These are phyloP conservation scores for Venturia oleaginea DNA, from an alignment of 2,329 filamentous ascomycete genomes.

Conservation along the genomic window DNA sequence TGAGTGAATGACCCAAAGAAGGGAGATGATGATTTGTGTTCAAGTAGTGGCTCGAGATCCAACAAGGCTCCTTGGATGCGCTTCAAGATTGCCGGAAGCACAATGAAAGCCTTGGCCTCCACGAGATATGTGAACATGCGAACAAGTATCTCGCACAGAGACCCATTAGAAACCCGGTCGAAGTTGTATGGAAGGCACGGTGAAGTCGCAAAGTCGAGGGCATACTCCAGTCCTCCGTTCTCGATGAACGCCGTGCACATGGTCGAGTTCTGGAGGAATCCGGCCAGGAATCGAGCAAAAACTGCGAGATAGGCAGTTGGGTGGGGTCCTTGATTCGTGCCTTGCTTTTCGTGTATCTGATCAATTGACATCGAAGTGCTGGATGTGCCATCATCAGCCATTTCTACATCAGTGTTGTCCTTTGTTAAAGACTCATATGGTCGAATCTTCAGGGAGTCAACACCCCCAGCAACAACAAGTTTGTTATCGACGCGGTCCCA, in stretches of 20 bases:
- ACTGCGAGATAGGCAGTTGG: slow-evolving; percentile 65
- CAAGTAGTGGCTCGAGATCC: slow-evolving; percentile 56
- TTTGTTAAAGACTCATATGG: not conserved
- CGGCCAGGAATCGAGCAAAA: slow-evolving; percentile 64
- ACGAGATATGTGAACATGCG: slow-evolving; percentile 68
- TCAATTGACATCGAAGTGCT: slow-evolving; percentile 23
- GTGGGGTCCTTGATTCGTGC: slow-evolving; percentile 36
- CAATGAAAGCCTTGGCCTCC: slow-evolving; percentile 70
- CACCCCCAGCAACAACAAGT: slow-evolving; percentile 9
- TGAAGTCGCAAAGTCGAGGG: slow-evolving; percentile 76
- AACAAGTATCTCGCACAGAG: slow-evolving; percentile 49
- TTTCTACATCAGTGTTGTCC: not conserved
- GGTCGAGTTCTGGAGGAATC: slow-evolving; percentile 65
- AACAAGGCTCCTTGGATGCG: slow-evolving; percentile 63
- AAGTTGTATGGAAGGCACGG: slow-evolving; percentile 56
- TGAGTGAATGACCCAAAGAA: slow-evolving; percentile 62
- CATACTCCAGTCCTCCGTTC: slow-evolving; percentile 68
- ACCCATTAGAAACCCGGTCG: not conserved
- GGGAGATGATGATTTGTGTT: slow-evolving; percentile 41
- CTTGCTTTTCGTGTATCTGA: slow-evolving; percentile 40
- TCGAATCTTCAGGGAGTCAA: not conserved
- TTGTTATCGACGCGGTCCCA: slow-evolving; percentile 34
- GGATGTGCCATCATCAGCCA: not conserved
- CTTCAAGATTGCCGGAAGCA: slow-evolving; percentile 70
- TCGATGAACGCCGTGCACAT: slow-evolving; percentile 69